Percentiles rank a stretch among this genome's conserved stretches.
These are phyloP conservation scores for Hymenochaete sp. DNA, from an alignment of 1,284 basidiomycete species.

Conservation along the genomic window DNA sequence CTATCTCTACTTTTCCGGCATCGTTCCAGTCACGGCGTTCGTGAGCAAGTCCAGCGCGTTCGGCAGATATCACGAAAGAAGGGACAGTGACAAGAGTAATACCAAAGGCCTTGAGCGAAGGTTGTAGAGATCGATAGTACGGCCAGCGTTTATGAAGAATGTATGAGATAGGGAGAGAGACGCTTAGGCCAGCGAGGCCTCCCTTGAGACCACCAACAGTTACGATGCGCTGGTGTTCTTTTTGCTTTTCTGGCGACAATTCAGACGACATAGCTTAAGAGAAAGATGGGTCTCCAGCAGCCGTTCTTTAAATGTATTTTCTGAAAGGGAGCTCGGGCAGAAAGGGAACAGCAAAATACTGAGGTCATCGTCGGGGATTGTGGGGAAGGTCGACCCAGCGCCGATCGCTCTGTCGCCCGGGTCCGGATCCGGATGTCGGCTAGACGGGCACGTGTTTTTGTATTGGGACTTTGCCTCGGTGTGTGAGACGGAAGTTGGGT, in stretches of 20 bases:
- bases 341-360: not conserved
- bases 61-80: conserved; percentile 65
- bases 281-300: not conserved
- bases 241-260: conserved; percentile 15
- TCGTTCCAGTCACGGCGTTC: conserved; percentile 21
- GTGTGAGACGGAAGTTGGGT: not conserved
- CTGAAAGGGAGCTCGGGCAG: not conserved
- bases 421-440: too few relatives aligned
- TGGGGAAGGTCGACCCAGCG: too few relatives aligned
- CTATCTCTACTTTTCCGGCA: conserved; percentile 29
- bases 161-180: conserved; percentile 51
- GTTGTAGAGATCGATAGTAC: conserved; percentile 62
- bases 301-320: not conserved
- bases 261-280: not conserved
- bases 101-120: conserved; percentile 69
- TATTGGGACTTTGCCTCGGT: not conserved
- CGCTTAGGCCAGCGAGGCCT: conserved; percentile 39
- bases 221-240: conserved; percentile 46
- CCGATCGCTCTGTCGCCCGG: too few relatives aligned
- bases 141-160: conserved; percentile 47
- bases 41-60: conserved; percentile 41
- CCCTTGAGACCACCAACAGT: conserved; percentile 61
- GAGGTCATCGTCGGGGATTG: conserved; percentile 6
- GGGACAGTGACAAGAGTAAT: conserved; percentile 63
- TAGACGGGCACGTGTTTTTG: too few relatives aligned